A percentile compares a stretch with the other conserved stretches of the same genome.
phyloP scores from a whole-genome alignment of 2,329 filamentous ascomycete species.

The Niveomyces coronatus region DNA sequence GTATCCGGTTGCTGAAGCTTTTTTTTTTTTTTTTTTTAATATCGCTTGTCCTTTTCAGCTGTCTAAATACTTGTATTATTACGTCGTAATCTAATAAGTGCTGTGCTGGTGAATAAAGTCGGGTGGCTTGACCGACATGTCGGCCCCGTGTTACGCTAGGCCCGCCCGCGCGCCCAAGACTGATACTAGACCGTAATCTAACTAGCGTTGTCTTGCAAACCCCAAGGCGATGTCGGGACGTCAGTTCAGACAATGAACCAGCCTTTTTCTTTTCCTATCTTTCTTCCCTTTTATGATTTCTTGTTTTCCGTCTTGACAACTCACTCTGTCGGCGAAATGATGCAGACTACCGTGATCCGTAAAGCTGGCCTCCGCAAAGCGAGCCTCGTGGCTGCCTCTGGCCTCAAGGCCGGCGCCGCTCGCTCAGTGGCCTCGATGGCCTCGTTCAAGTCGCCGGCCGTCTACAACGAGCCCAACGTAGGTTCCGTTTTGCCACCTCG shows the following conservation, averaged over 20 bases:
- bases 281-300: slow-evolving; percentile 11
- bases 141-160: neutral
- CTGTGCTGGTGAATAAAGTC: slow-evolving; percentile 3
- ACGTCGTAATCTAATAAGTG: no score
- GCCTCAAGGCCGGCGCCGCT: slow-evolving; percentile 21
- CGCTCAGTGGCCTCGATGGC: slow-evolving; percentile 51
- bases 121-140: neutral
- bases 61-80: neutral
- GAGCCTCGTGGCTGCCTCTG: slow-evolving; percentile 20
- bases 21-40: slow-evolving; percentile 1
- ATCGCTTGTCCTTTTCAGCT: neutral
- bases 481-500: slow-evolving; percentile 24
- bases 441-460: slow-evolving; percentile 75
- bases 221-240: no score
- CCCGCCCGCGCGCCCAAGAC: neutral
- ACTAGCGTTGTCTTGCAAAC: no score
- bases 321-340: slow-evolving; percentile 10
- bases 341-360: slow-evolving; percentile 26
- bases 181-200: neutral
- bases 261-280: neutral
- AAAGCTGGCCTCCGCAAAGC: slow-evolving; percentile 24
- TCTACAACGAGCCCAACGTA: slow-evolving; percentile 94
- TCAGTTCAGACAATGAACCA: neutral
- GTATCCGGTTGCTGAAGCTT: slow-evolving; percentile 5
- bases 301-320: slow-evolving; percentile 9